phyloP scores from a whole-genome alignment of 2,329 filamentous ascomycete genomes.

The Aspergillus pseudonomiae region DNA sequence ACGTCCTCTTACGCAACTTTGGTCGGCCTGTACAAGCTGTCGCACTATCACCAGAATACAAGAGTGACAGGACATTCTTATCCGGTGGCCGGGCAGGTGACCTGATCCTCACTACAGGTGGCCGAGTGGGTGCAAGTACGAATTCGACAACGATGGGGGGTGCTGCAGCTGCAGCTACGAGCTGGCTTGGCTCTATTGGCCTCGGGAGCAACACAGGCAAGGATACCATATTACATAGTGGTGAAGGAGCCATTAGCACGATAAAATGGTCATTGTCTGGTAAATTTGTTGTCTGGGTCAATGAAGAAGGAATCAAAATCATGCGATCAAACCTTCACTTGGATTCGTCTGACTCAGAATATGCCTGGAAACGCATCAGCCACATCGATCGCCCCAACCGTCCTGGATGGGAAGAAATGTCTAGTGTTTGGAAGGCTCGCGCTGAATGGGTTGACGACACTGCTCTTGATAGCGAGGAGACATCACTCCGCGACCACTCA shows the following conservation, averaged over 20 bases:
- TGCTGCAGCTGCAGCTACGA: slow-evolving; percentile 78
- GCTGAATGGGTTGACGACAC: slow-evolving; percentile 92
- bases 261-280: slow-evolving; percentile 95
- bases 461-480: slow-evolving; percentile 73
- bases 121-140: slow-evolving; percentile 72
- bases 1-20: slow-evolving; percentile 91
- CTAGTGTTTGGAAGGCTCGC: slow-evolving; percentile 88
- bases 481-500: slow-evolving; percentile 49
- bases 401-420: slow-evolving; percentile 93
- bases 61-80: slow-evolving; percentile 82
- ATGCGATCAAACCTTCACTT: slow-evolving; percentile 88
- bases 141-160: slow-evolving; percentile 80
- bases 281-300: slow-evolving; percentile 91
- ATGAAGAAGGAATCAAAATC: slow-evolving; percentile 96
- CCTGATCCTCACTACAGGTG: slow-evolving; percentile 82
- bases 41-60: slow-evolving; percentile 93
- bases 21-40: slow-evolving; percentile 89
- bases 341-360: slow-evolving; percentile 73
- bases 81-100: slow-evolving; percentile 89
- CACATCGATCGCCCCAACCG: slow-evolving; percentile 88
- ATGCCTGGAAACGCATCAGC: slow-evolving; percentile 91
- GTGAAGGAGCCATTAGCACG: slow-evolving; percentile 85
- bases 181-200: slow-evolving; percentile 89
- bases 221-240: slow-evolving; percentile 85
- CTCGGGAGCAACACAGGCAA: slow-evolving; percentile 76